Conservation (phyloP, 2,329 filamentous ascomycete species). For the Tolypocladium tundrense region DNA sequence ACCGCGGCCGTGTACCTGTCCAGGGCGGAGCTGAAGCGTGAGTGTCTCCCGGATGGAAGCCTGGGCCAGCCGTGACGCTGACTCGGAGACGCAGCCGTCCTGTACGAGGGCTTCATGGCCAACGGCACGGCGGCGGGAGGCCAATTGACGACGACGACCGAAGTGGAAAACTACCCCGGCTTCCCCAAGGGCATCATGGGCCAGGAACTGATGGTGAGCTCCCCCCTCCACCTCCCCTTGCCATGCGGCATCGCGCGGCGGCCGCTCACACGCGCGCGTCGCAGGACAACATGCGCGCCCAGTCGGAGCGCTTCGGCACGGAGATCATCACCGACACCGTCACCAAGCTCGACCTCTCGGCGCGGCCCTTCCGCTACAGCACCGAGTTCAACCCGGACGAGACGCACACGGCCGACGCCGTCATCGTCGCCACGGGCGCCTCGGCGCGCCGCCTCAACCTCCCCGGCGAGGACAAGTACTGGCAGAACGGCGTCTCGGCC, state of each 20-base stretch:
- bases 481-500: constrained; percentile 93
- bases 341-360: constrained; percentile 72
- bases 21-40: constrained; percentile 82
- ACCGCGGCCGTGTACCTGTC: constrained; percentile 95
- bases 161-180: constrained; percentile 96
- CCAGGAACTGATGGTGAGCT: constrained; percentile 66
- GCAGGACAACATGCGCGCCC: constrained; percentile 78
- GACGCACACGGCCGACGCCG: constrained; percentile 76
- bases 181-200: constrained; percentile 88
- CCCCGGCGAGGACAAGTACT: constrained; percentile 86
- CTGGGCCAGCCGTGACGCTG: background rate
- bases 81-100: constrained; percentile 45
- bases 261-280: background rate
- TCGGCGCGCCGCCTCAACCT: constrained; percentile 78
- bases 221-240: background rate
- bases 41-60: constrained; percentile 11
- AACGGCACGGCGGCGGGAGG: constrained; percentile 94
- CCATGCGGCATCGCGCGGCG: no score
- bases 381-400: constrained; percentile 79
- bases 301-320: constrained; percentile 88
- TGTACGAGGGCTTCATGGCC: constrained; percentile 97
- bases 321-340: constrained; percentile 90
- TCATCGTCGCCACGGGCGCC: constrained; percentile 93
- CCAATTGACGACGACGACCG: constrained; percentile 95
- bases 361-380: constrained; percentile 85